Conservation (phyloP, 176 grass and related monocot species). For the Alloteropsis semialata region DNA sequence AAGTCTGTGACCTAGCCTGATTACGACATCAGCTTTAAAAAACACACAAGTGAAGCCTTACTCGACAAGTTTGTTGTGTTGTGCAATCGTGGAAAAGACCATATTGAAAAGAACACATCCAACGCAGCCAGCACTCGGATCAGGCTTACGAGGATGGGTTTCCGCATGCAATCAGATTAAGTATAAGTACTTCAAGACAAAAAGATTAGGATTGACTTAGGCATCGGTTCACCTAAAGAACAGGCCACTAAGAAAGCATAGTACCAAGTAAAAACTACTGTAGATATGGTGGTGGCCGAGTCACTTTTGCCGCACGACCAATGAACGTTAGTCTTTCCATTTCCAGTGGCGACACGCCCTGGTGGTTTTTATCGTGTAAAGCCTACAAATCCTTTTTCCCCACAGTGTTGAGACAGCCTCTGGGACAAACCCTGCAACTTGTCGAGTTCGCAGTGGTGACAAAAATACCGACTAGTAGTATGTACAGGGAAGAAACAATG, state of each 20-base stretch:
- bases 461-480: neutral
- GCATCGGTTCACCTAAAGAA: slow-evolving; percentile 4
- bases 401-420: neutral
- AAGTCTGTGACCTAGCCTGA: neutral
- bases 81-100: neutral
- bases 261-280: neutral
- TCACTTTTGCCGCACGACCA: neutral
- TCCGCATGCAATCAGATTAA: neutral
- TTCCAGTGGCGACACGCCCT: slow-evolving; percentile 6
- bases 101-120: neutral
- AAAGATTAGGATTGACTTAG: too few relatives aligned
- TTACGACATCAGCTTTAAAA: neutral
- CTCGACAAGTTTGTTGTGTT: neutral
- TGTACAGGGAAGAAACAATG: neutral
- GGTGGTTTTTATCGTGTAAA: slow-evolving; percentile 17
- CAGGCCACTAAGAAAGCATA: neutral
- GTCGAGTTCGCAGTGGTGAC: neutral
- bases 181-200: neutral
- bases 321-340: neutral
- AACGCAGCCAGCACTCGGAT: neutral
- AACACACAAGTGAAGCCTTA: slow-evolving; percentile 2
- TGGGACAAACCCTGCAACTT: neutral
- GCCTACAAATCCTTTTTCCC: neutral
- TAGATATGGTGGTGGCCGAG: neutral
- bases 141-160: neutral